phyloP scores from a whole-genome alignment of 257 asterid species.

The Eustoma russellianum region DNA sequence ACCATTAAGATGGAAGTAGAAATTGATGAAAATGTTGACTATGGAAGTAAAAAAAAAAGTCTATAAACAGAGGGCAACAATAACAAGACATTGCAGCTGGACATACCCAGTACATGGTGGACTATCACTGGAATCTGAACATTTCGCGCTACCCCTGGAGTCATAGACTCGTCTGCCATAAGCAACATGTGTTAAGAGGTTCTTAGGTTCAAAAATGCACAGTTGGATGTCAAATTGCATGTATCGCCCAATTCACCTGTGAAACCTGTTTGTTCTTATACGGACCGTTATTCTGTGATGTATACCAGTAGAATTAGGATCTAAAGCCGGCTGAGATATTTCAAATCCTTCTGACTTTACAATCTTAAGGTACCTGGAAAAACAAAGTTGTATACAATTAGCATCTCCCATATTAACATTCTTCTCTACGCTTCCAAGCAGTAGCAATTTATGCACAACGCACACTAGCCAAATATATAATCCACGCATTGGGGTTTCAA shows the following conservation, averaged over 20 bases:
- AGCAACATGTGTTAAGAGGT: constrained; percentile 1
- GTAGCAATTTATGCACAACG: too few relatives aligned
- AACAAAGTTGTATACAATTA: not conserved
- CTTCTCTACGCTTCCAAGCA: too few relatives aligned
- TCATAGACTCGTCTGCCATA: constrained; percentile 77
- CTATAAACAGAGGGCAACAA: not conserved
- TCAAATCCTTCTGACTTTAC: constrained; percentile 83
- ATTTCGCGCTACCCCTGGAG: constrained; percentile 64
- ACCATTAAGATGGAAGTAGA: not conserved
- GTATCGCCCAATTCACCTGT: constrained; percentile 41
- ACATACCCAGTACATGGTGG: constrained; percentile 92
- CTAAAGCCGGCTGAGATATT: constrained; percentile 98
- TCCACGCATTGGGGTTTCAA: too few relatives aligned
- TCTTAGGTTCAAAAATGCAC: constrained; percentile 9
- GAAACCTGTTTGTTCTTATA: constrained; percentile 57
- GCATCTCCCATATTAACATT: not conserved
- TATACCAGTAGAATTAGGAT: constrained; percentile 96
- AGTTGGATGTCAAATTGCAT: constrained; percentile 13
- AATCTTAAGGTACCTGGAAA: constrained; percentile 62
- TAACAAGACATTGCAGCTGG: not conserved
- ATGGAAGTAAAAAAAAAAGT: not conserved
- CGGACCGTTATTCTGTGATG: constrained; percentile 90
- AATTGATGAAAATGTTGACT: not conserved
- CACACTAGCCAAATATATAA: too few relatives aligned
- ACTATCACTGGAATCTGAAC: constrained; percentile 75